These are phyloP conservation scores for Cutaneotrichosporon sp. DNA, from an alignment of 1,284 basidiomycete species.

Conservation along the genomic window DNA sequence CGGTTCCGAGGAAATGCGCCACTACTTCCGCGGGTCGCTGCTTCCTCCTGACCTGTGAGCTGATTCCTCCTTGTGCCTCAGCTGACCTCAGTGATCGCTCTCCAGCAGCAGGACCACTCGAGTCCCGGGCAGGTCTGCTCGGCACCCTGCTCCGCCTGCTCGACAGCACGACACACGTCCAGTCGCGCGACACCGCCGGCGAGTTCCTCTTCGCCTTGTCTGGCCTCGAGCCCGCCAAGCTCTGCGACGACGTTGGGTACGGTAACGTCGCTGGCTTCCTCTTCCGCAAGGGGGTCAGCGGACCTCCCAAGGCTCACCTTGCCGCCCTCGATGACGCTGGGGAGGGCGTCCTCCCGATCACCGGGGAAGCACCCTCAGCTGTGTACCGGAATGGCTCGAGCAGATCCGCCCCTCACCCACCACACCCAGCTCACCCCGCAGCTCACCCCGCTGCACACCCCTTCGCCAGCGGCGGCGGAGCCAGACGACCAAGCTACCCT, in stretches of 20 bases:
- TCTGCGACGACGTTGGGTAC: conserved; percentile 79
- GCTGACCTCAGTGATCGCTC: conserved; percentile 64
- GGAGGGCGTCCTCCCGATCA: background rate
- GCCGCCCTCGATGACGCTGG: conserved; percentile 52
- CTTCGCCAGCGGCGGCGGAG: background rate
- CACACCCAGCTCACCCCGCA: no score
- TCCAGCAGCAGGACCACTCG: conserved; percentile 60
- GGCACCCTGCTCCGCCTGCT: conserved; percentile 79
- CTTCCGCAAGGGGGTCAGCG: conserved; percentile 81
- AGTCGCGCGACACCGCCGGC: conserved; percentile 73
- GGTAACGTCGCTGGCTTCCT: conserved; percentile 90
- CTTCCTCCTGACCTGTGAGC: conserved; percentile 67
- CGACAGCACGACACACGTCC: conserved; percentile 67
- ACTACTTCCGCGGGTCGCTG: conserved; percentile 64
- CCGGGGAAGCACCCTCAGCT: no score
- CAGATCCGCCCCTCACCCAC: no score
- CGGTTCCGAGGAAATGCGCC: conserved; percentile 62
- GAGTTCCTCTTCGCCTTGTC: conserved; percentile 81
- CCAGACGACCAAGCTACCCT: background rate
- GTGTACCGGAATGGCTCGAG: background rate
- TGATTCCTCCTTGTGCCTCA: no score
- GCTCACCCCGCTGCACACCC: background rate
- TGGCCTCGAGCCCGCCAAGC: conserved; percentile 71
- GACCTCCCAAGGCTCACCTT: conserved; percentile 56
- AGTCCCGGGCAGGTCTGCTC: conserved; percentile 68